phyloP scores from a whole-genome alignment of 345 rosid species.

The Linum lewisii region DNA sequence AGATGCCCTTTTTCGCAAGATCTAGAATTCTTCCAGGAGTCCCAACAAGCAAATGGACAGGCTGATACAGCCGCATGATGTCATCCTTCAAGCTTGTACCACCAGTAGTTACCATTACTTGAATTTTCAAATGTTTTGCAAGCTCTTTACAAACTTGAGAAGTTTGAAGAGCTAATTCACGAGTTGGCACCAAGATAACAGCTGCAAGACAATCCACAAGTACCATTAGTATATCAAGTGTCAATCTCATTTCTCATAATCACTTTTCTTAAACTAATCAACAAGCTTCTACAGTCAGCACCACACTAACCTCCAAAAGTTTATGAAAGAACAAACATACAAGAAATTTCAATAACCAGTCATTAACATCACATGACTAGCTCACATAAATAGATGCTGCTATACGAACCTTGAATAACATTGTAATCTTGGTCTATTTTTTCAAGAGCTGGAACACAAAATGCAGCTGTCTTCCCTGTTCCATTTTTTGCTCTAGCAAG shows the following conservation, averaged over 20 bases:
- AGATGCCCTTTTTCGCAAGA: constrained; percentile 90
- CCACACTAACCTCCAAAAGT: no score
- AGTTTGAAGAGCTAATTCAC: constrained; percentile 98
- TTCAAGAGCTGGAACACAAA: constrained; percentile 94
- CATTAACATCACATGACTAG: neutral
- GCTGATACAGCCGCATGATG: constrained; percentile 96
- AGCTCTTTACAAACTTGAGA: constrained; percentile 99
- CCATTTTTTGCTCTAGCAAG: constrained; percentile 99
- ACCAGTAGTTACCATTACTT: constrained; percentile 98
- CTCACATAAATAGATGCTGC: neutral
- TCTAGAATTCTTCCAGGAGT: constrained; percentile 98
- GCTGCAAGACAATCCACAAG: constrained; percentile 30
- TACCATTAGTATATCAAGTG: neutral
- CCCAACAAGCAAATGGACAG: constrained; percentile 95
- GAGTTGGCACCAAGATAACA: constrained; percentile 91
- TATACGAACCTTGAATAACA: constrained; percentile 75
- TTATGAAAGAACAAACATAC: neutral
- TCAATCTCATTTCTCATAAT: neutral
- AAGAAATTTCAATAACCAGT: neutral
- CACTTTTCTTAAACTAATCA: neutral
- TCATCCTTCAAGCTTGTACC: constrained; percentile 99
- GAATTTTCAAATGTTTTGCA: constrained; percentile 83
- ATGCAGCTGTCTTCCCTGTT: constrained; percentile 98
- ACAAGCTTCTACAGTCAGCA: constrained; percentile 5
- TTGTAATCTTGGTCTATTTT: constrained; percentile 91